A percentile compares a stretch with the other conserved stretches of the same genome.
Evolutionary conservation across 2,329 filamentous ascomycete species (phyloP).

Genomic region (Clarireedia paspali): DNA sequence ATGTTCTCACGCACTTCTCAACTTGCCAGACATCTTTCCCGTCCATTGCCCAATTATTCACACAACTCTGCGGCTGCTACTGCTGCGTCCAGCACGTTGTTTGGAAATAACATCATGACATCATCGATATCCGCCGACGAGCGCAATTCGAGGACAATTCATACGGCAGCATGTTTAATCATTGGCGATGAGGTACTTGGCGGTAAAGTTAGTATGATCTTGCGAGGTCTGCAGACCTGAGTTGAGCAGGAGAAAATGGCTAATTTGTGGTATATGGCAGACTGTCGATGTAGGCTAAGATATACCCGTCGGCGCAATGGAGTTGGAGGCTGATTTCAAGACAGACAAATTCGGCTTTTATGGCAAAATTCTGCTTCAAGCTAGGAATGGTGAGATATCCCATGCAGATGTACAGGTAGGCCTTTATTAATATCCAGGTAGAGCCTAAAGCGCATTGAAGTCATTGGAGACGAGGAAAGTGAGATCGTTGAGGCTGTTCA

Average conservation of each 20-base stretch:
- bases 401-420: constrained; percentile 57
- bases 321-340: constrained; percentile 14
- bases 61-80: constrained; percentile 31
- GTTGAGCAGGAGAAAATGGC: constrained; percentile 23
- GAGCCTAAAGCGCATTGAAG: constrained; percentile 78
- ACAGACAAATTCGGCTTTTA: constrained; percentile 56
- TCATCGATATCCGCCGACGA: constrained; percentile 42
- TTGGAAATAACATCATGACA: constrained; percentile 34
- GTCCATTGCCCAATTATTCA: constrained; percentile 50
- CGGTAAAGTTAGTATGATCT: constrained; percentile 61
- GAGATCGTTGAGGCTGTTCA: constrained; percentile 80
- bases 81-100: background rate
- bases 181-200: constrained; percentile 97
- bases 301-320: background rate
- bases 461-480: constrained; percentile 84
- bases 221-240: constrained; percentile 19
- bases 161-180: constrained; percentile 85
- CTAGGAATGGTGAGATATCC: constrained; percentile 45
- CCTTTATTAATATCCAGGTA: constrained; percentile 27
- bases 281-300: constrained; percentile 31
- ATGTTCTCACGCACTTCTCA: constrained; percentile 77
- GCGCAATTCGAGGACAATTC: constrained; percentile 60
- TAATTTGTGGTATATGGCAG: constrained; percentile 18
- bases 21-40: constrained; percentile 62
- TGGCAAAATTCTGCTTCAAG: constrained; percentile 58